phyloP scores from a whole-genome alignment of 2,329 filamentous ascomycete genomes.

The Ramichloridium luteum region DNA sequence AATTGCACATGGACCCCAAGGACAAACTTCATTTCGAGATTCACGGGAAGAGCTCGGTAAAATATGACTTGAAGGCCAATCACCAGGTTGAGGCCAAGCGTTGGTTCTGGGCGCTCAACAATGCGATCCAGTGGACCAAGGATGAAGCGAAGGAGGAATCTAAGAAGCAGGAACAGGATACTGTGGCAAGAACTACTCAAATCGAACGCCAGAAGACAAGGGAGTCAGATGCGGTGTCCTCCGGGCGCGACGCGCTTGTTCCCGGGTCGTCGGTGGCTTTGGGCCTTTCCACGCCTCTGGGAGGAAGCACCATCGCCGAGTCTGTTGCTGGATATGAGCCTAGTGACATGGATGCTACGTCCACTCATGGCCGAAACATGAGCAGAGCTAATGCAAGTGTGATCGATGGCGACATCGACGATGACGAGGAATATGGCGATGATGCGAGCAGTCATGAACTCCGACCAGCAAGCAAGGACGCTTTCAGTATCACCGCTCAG shows the following conservation, averaged over 20 bases:
- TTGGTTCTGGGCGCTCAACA: conserved; percentile 98
- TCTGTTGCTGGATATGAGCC: conserved; percentile 49
- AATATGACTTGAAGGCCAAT: conserved; percentile 95
- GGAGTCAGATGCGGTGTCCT: conserved; percentile 13
- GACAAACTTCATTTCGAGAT: conserved; percentile 98
- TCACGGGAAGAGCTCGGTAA: conserved; percentile 93
- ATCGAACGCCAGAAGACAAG: conserved; percentile 35
- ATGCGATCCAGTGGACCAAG: conserved; percentile 96
- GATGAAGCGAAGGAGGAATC: conserved; percentile 91
- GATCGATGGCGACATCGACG: conserved; percentile 47
- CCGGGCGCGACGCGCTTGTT: conserved; percentile 15
- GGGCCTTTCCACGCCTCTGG: conserved; percentile 25
- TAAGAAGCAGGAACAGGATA: conserved; percentile 58
- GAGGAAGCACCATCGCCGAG: conserved; percentile 39
- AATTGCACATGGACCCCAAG: conserved; percentile 87
- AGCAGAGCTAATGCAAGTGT: conserved; percentile 36
- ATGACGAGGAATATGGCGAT: conserved; percentile 67
- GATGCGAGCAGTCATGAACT: conserved; percentile 67
- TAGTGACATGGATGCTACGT: conserved; percentile 43
- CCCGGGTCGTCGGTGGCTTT: conserved; percentile 36
- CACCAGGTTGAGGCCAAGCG: conserved; percentile 96
- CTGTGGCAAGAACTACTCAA: conserved; percentile 71
- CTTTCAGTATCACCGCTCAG: conserved; percentile 92
- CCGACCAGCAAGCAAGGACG: conserved; percentile 68
- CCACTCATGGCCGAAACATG: conserved; percentile 29